Evolutionary conservation across 1,139 yeast species (phyloP).

Genomic region (Torulaspora pretoriensis): DNA sequence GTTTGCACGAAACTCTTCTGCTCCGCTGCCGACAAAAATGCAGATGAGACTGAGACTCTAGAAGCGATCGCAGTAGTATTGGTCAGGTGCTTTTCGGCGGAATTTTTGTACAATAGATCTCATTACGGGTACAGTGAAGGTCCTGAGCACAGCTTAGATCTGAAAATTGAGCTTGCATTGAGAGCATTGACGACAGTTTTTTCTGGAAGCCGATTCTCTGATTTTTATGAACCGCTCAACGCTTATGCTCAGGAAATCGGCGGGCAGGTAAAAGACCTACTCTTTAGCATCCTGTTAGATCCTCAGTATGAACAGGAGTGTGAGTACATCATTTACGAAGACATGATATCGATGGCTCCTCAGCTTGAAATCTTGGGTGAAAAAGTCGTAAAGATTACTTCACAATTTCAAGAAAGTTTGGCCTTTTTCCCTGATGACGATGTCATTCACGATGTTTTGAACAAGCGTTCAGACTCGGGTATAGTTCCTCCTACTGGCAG

Average conservation of each 20-base stretch:
- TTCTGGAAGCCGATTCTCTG: constrained; percentile 27
- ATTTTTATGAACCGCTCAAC: constrained; percentile 34
- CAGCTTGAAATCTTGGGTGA: constrained; percentile 31
- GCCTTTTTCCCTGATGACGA: constrained; percentile 32
- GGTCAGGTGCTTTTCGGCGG: constrained; percentile 66
- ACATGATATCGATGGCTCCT: constrained; percentile 32
- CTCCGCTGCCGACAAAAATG: constrained; percentile 44
- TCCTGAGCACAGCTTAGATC: constrained; percentile 5
- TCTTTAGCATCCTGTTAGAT: constrained; percentile 29
- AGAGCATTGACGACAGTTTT: constrained; percentile 29
- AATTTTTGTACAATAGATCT: constrained; percentile 38
- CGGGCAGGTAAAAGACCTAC: constrained; percentile 26
- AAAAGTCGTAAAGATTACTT: constrained; percentile 27
- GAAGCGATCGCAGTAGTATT: constrained; percentile 66
- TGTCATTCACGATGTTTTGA: constrained; percentile 26
- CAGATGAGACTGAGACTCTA: constrained; percentile 39
- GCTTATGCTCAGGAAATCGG: constrained; percentile 33
- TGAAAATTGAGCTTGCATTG: constrained; percentile 22
- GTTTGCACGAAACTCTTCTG: constrained; percentile 45
- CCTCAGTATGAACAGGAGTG: constrained; percentile 32
- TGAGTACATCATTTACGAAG: constrained; percentile 31
- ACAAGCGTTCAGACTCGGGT: constrained; percentile 14
- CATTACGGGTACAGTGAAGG: constrained; percentile 25
- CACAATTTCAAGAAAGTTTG: constrained; percentile 23
- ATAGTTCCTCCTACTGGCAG: constrained; percentile 23